A percentile compares a stretch with the other conserved stretches of the same genome.
phyloP scores from a whole-genome alignment of 768 basidiomycete genomes.

The Dacryopinax primogenitus region DNA sequence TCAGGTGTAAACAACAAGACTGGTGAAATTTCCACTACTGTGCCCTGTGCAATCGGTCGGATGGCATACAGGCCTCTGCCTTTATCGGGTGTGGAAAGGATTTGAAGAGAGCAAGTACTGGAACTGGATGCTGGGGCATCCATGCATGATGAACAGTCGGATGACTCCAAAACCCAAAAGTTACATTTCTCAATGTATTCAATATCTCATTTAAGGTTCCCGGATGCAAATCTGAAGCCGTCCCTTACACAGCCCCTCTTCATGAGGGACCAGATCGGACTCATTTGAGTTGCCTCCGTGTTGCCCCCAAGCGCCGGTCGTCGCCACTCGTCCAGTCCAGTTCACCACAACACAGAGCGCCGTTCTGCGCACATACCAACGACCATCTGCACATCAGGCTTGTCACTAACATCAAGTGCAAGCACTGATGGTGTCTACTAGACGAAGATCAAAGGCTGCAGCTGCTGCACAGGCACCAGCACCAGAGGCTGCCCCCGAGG shows the following conservation, averaged over 20 bases:
- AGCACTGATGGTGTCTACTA: not conserved
- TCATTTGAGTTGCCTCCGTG: not conserved
- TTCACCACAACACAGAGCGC: not conserved
- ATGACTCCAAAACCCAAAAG: not conserved
- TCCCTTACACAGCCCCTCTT: not conserved
- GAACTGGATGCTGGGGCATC: not conserved
- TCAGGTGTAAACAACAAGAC: slow-evolving; percentile 59
- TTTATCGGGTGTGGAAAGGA: slow-evolving; percentile 20
- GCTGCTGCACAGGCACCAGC: too few relatives aligned
- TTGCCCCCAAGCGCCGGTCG: not conserved
- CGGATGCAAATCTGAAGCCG: too few relatives aligned
- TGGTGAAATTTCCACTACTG: slow-evolving; percentile 72
- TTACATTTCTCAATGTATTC: not conserved
- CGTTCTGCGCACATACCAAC: not conserved
- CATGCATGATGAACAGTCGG: slow-evolving; percentile 2
- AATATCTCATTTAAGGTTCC: too few relatives aligned
- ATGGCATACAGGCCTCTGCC: slow-evolving; percentile 38
- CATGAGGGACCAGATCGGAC: not conserved
- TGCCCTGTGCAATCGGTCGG: slow-evolving; percentile 41
- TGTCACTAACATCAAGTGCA: not conserved
- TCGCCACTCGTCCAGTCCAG: not conserved
- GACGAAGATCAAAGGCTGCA: not conserved
- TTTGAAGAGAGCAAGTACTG: slow-evolving; percentile 15
- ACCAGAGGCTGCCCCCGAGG: not conserved
- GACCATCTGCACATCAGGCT: not conserved